Base-by-base conservation (phyloP, 2,329 filamentous ascomycete species). In the Colletotrichum sp. region DNA sequence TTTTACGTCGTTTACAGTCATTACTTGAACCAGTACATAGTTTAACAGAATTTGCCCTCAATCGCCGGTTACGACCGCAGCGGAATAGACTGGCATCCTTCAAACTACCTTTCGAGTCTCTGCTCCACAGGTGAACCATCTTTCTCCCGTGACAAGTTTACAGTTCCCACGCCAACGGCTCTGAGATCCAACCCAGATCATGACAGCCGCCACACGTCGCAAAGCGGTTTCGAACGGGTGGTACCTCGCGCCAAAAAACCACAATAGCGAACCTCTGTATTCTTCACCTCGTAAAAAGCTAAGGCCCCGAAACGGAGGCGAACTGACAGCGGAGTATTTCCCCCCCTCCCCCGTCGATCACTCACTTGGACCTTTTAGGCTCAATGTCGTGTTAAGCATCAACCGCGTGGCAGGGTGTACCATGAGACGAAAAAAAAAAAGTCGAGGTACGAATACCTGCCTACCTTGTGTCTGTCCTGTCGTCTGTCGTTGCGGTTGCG, bases 11-110 rank as follows among this genome's bases (percentile, higher is more conserved):
- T 34, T 30, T 30, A 66, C 72, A 67, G 68, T 75, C 72, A 63
- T 67, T 75, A 72, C 68, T 60, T 55, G 60, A 66, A 66, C 34
- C 38, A 26, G 72, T 75, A 75, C n/a, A 75, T 75, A 75, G 72
- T 34, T 58, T 24, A 2, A 58, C 52, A 55, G 12, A 67, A 34
- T 28, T 13, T 69, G 58, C 34, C 48, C 36, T 30, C 7, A 12
- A 28, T 21, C 30, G 32, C 43, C 60, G 60, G 52, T 48, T 34
- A 24, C 16, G 18, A 38, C 58, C 67, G 72, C 38, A 48, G 71
- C 55, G 71, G n/a, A 71, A 69, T 74, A 71, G 67, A 74, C 24
- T 74, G 72, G 72, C 72, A 65, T 34, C 52, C 32, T 55, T 43
- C 7, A 48, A 43, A 43, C 13, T 13, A 34, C 26, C 30, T 13